Evolutionary conservation across 2,329 filamentous ascomycete species (phyloP), one percentile per base, ranked within the genome.

Genomic region (Pyrenophora teres): DNA sequence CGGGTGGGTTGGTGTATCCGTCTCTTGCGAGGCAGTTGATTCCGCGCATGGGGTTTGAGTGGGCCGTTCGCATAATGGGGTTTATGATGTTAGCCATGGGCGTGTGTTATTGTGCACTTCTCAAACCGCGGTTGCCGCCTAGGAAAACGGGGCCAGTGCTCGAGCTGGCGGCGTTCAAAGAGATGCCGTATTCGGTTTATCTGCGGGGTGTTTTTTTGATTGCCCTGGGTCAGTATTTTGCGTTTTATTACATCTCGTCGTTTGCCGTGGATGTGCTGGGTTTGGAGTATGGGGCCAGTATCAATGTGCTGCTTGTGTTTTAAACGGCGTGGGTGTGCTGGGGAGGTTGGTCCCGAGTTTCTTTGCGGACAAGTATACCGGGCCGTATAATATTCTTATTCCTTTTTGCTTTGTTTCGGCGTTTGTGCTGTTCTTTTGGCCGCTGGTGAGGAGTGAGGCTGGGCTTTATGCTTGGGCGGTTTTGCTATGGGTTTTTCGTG

Each of bases 1-100:
- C 81, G 0, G 87, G 87, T 1, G 86, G 86, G 0, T 73, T 88
- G 18, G 76, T 88, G 2, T 89, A 86, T 63, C 86, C 87, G 0
- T 75, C 83, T 1, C 65, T 80, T n/a, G 74, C 77, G 1, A 65
- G 74, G 13, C 79, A 84, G 46, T 70, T 88, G 9, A 71, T 87
- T 1, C 82, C 84, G 0, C 76, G 74, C 15, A 72, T 88, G 3
- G 86, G 86, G 0, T 88, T 87, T 62, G 76, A 77, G 0, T 88
- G 85, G 84, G 86, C 86, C 0, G 78, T 87, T n/a, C 76, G 86
- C 0, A 78, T 81, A 0, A 77, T 87, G 55, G 86, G 81, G 0
- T 80, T 89, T 44, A 78, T 88, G 27, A 82, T 84, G 21, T 57
- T 87, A 2, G 78, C 72, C 0, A 75, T 73, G 0, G 68, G 76